phyloP scores from a whole-genome alignment of 768 basidiomycete species.

The Boletus bicolor region DNA sequence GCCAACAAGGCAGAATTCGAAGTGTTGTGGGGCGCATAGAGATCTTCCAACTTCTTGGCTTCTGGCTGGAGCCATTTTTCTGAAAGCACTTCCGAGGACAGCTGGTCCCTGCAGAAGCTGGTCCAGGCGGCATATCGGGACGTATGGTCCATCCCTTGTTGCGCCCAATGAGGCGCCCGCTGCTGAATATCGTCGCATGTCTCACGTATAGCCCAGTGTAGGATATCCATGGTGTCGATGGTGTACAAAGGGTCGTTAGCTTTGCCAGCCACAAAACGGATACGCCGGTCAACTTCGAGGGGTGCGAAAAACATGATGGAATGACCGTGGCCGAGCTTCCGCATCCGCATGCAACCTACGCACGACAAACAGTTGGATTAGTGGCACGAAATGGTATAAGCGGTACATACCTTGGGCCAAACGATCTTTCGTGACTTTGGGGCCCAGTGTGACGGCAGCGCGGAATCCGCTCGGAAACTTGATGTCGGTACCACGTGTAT shows the following conservation, averaged over 20 bases:
- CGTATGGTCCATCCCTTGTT: constrained; percentile 33
- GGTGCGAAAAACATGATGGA: constrained; percentile 49
- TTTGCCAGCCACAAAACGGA: constrained; percentile 30
- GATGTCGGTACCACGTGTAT: constrained; percentile 40
- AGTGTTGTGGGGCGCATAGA: constrained; percentile 24
- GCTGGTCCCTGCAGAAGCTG: background rate
- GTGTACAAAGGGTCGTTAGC: background rate
- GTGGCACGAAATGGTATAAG: background rate
- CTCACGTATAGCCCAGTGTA: constrained; percentile 44
- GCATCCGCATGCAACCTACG: constrained; percentile 53
- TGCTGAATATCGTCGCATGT: constrained; percentile 42
- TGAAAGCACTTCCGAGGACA: background rate
- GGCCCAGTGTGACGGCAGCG: constrained; percentile 38
- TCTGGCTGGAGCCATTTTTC: constrained; percentile 40
- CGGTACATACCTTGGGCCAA: constrained; percentile 31
- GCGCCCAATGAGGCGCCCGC: constrained; percentile 40
- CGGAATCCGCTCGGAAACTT: constrained; percentile 34
- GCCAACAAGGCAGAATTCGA: background rate
- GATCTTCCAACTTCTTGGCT: constrained; percentile 35
- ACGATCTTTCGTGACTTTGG: constrained; percentile 38
- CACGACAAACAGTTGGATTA: background rate
- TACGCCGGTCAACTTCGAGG: constrained; percentile 36
- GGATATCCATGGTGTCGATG: constrained; percentile 31
- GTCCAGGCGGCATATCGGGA: constrained; percentile 19
- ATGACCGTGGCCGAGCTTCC: constrained; percentile 45